These are phyloP conservation scores for Cyanidioschyzon merolae DNA, from an alignment of 23 red algal genomes.

Conservation along the genomic window DNA sequence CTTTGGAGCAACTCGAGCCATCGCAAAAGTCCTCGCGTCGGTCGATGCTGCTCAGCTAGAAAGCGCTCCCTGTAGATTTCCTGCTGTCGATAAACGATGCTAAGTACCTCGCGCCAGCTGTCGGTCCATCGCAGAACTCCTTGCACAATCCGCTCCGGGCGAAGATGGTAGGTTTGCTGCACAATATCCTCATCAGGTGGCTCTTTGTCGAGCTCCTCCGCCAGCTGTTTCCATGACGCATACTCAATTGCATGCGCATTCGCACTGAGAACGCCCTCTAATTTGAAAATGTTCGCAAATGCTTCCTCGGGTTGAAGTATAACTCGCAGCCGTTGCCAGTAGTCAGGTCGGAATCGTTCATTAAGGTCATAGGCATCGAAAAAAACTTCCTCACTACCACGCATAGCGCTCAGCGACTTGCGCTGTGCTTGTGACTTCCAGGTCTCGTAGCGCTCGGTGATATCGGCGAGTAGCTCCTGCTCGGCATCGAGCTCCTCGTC, in stretches of 20 bases:
- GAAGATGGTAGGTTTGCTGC: slow-evolving; percentile 54
- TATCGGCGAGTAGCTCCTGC: background rate
- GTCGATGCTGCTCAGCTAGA: slow-evolving; percentile 15
- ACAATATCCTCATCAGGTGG: slow-evolving; percentile 40
- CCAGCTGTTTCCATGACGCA: slow-evolving; percentile 48
- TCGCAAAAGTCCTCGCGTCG: slow-evolving; percentile 22
- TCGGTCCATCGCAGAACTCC: slow-evolving; percentile 65
- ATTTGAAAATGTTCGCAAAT: slow-evolving; percentile 75
- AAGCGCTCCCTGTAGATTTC: slow-evolving; percentile 38
- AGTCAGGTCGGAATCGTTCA: slow-evolving; percentile 43
- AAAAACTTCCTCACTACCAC: background rate
- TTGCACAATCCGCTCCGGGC: slow-evolving; percentile 54
- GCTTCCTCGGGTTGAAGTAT: slow-evolving; percentile 68
- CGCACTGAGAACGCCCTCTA: slow-evolving; percentile 43
- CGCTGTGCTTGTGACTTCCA: slow-evolving; percentile 9
- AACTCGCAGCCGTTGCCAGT: slow-evolving; percentile 51
- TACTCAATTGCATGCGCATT: slow-evolving; percentile 60
- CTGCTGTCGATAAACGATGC: slow-evolving; percentile 50
- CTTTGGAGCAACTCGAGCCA: slow-evolving; percentile 51
- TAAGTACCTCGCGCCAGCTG: slow-evolving; percentile 76
- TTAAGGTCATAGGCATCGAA: slow-evolving; percentile 72
- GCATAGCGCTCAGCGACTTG: slow-evolving; percentile 3
- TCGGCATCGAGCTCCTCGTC: background rate
- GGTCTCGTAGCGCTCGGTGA: slow-evolving; percentile 12
- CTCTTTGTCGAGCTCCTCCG: slow-evolving; percentile 35